Conservation (phyloP, 192 early-diverging fungal species). For the Coemansia sp. region DNA sequence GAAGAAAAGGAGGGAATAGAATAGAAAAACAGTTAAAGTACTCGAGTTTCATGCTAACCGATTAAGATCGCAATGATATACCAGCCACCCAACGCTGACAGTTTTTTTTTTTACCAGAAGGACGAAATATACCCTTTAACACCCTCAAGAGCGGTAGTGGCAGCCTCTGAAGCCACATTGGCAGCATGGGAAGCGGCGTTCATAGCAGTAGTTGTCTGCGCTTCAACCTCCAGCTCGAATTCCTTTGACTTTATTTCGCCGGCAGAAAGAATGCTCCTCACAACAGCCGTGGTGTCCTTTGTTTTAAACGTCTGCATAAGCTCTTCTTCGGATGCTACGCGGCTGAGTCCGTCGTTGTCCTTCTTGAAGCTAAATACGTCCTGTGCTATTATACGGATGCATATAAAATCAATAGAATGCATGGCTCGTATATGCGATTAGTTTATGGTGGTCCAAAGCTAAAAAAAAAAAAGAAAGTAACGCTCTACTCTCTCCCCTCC, state of each 20-base stretch:
- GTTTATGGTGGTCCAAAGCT: not conserved
- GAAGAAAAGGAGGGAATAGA: not conserved
- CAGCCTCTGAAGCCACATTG: slow-evolving; percentile 43
- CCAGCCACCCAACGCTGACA: not conserved
- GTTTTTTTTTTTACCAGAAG: slow-evolving; percentile 33
- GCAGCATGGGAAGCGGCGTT: slow-evolving; percentile 38
- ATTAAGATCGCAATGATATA: too few species aligned
- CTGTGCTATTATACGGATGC: slow-evolving; percentile 16
- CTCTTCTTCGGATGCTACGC: slow-evolving; percentile 34
- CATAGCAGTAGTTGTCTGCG: slow-evolving; percentile 44
- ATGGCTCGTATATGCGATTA: not conserved
- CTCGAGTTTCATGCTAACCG: not conserved
- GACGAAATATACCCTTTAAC: slow-evolving; percentile 44
- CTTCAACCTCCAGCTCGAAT: slow-evolving; percentile 50
- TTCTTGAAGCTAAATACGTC: slow-evolving; percentile 44
- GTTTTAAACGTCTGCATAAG: slow-evolving; percentile 48
- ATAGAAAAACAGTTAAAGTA: not conserved
- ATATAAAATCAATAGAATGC: too few species aligned
- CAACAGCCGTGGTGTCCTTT: slow-evolving; percentile 32
- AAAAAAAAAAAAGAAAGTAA: not conserved
- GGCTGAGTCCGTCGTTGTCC: slow-evolving; percentile 12
- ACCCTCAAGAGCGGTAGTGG: slow-evolving; percentile 33
- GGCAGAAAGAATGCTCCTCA: slow-evolving; percentile 47
- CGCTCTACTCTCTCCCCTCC: not conserved
- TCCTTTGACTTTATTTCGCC: slow-evolving; percentile 25